A percentile compares a stretch with the other conserved stretches of the same genome.
phyloP scores from a whole-genome alignment of 1,284 basidiomycete genomes.

The Rhodotorula sp. region DNA sequence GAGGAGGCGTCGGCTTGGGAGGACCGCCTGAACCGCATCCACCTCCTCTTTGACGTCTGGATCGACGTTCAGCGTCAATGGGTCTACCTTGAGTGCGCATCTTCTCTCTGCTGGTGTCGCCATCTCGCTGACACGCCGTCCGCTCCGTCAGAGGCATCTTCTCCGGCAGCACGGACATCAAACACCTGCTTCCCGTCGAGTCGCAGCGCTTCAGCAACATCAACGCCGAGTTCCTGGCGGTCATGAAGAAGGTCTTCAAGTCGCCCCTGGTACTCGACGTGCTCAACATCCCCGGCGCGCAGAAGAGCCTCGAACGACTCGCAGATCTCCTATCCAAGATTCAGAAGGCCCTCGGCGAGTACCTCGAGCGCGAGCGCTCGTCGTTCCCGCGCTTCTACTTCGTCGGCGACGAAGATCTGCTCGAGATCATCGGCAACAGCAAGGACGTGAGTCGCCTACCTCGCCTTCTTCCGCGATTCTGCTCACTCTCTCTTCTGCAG shows the following conservation, averaged over 20 bases:
- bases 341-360: constrained; percentile 98
- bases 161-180: constrained; percentile 97
- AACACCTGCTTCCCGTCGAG: constrained; percentile 95
- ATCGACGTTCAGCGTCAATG: constrained; percentile 99
- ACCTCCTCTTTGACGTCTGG: constrained; percentile 98
- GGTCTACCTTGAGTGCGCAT: constrained; percentile 83
- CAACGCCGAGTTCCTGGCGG: constrained; percentile 94
- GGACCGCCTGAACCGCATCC: constrained; percentile 82
- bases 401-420: constrained; percentile 96
- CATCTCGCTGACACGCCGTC: neutral
- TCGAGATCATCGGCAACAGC: constrained; percentile 99
- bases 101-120: neutral
- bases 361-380: constrained; percentile 92
- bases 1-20: constrained; percentile 52
- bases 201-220: constrained; percentile 97
- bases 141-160: constrained; percentile 71
- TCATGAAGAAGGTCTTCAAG: constrained; percentile 99
- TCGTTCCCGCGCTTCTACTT: constrained; percentile 99
- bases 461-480: neutral
- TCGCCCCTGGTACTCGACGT: constrained; percentile 97
- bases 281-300: constrained; percentile 91
- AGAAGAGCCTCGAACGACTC: constrained; percentile 94
- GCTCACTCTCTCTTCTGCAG: constrained; percentile 2
- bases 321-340: constrained; percentile 96
- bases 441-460: constrained; percentile 61